Percentiles rank a stretch among this genome's conserved stretches.
Evolutionary conservation across 2,329 filamentous ascomycete genomes (phyloP).

Genomic region (Hortaea werneckii): DNA sequence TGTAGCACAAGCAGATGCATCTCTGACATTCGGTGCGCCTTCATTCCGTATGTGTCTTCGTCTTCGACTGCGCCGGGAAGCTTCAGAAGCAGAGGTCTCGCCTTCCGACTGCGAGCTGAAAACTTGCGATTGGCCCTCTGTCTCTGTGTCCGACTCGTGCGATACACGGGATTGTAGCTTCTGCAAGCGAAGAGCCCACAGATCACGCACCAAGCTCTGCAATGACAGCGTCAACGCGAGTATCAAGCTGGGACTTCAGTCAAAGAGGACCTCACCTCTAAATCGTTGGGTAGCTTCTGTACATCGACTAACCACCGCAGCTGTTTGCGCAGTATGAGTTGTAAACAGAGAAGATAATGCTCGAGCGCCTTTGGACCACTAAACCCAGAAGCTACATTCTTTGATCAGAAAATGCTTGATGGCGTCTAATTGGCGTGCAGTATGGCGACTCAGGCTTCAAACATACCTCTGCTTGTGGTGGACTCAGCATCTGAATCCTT

Average conservation of each 20-base stretch:
- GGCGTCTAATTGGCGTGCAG: no score
- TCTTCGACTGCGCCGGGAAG: constrained; percentile 29
- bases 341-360: constrained; percentile 74
- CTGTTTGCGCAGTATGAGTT: constrained; percentile 77
- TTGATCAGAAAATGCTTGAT: not conserved
- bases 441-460: no score
- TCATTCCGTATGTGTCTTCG: constrained; percentile 38
- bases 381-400: constrained; percentile 26
- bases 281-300: constrained; percentile 57
- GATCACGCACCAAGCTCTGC: constrained; percentile 54
- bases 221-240: not conserved
- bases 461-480: constrained; percentile 7
- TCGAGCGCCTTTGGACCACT: constrained; percentile 59
- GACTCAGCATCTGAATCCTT: constrained; percentile 22
- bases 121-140: constrained; percentile 34
- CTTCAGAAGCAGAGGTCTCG: constrained; percentile 28
- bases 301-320: constrained; percentile 59
- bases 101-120: constrained; percentile 51
- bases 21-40: constrained; percentile 55
- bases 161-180: constrained; percentile 38
- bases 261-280: constrained; percentile 49
- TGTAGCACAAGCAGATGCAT: constrained; percentile 69
- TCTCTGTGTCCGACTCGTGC: constrained; percentile 24
- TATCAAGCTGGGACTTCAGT: constrained; percentile 3
- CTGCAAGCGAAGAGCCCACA: constrained; percentile 70